Base-by-base conservation (phyloP, 306 rosid species). In the Macrotyloma uniflorum region DNA sequence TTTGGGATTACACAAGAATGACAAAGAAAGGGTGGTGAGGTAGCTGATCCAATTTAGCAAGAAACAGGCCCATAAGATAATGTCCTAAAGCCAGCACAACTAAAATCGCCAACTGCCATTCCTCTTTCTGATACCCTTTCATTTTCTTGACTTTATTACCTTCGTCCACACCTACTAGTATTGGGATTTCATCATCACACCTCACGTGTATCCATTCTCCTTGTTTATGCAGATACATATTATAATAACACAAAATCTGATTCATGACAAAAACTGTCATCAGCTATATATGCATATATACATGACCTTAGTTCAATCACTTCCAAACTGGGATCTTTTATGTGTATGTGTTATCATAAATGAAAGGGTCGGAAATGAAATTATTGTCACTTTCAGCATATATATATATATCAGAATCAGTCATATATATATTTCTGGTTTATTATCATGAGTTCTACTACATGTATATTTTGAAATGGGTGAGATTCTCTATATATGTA, bases 141-240 rank as follows among this genome's bases (percentile, higher is more conserved):
- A 24, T 81, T 87, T 72, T 86, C 87, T 84, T 87, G 86, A 87
- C 87, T 90, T 84, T 78, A 72, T 71, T 75, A 53, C 84, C 35
- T 72, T 82, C 77, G 74, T 84, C 89, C 83, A 54, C 83, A 87
- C 83, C 81, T 70, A 77, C 64, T 77, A 19, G 55, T 63, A 22
- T 81, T 67, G 45, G 58, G 69, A 49, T 85, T 77, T 59, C 22
- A 74, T 50, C 47, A 40, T 74, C 53, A 14, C 77, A 82, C 81
- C 80, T 84, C 89, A 77, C 87, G 80, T 81, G 80, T 71, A 26
- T 70, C 5, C 43, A 16, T 79, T n/a, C 51, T 23, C 79, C 3
- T 38, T 38, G 6, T 38, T 38, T 38, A 8, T 38, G 43, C 43
- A 38, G 2, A 26, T 9, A 35, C 6, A 6, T 4, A 4, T 32